Conservation (phyloP, 495 filamentous ascomycete genomes). For the Hypoxylon lienhwacheense region DNA sequence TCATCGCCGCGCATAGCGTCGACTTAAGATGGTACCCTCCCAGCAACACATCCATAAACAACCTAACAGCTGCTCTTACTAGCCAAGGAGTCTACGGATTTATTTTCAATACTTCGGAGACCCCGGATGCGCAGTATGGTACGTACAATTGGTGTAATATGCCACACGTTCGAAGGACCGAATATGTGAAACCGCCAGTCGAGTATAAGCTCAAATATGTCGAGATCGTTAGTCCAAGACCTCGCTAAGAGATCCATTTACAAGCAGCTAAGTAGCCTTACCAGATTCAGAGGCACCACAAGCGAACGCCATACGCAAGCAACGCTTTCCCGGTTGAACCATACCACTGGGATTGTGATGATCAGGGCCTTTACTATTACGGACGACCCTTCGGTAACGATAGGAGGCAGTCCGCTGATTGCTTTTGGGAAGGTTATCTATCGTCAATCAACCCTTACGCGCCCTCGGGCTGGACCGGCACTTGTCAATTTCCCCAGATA, state of each 20-base stretch:
- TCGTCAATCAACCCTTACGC: slow-evolving; percentile 60
- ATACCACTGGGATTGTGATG: slow-evolving; percentile 65
- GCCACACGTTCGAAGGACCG: slow-evolving; percentile 64
- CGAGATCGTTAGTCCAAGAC: slow-evolving; percentile 55
- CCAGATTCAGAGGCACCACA: slow-evolving; percentile 72
- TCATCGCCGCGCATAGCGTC: slow-evolving; percentile 20
- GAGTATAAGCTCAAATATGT: slow-evolving; percentile 65
- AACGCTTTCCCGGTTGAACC: slow-evolving; percentile 69
- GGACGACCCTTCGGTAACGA: slow-evolving; percentile 50
- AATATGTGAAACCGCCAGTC: slow-evolving; percentile 54
- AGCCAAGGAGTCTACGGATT: slow-evolving; percentile 62
- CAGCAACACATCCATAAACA: slow-evolving; percentile 57
- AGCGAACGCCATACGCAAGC: slow-evolving; percentile 68
- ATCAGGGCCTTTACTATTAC: slow-evolving; percentile 63
- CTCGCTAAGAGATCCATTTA: background rate
- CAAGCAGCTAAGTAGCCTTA: slow-evolving; percentile 3
- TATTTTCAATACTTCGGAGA: slow-evolving; percentile 61
- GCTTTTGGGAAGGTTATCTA: slow-evolving; percentile 61
- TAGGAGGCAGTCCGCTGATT: slow-evolving; percentile 43
- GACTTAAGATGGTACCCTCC: slow-evolving; percentile 63
- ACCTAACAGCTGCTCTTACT: slow-evolving; percentile 53
- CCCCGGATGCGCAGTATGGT: slow-evolving; percentile 53
- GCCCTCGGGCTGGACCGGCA: slow-evolving; percentile 61
- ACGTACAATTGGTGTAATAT: slow-evolving; percentile 76
- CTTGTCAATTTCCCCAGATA: slow-evolving; percentile 73